Evolutionary conservation across 441 rosid species (phyloP), one percentile per base, ranked within the genome.

Genomic region (Viola pubescens): DNA sequence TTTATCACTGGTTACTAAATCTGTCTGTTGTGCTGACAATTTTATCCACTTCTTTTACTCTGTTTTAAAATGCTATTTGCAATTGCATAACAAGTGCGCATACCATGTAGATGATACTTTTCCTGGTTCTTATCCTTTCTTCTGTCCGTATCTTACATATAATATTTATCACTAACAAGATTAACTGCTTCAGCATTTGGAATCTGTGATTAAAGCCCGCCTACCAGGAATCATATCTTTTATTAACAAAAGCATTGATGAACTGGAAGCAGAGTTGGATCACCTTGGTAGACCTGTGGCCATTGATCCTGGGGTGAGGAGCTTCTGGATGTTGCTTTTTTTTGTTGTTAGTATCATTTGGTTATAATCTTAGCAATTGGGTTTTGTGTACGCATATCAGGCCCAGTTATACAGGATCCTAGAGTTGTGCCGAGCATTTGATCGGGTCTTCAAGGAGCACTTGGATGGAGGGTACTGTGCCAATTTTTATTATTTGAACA

Each of bases 351-450:
- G 61, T 60, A 57, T 59, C 10, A 12, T 9, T 59, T 63, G 52
- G 37, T 43, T 56, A 53, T 2, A 61, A 34, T 4, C 56, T 65
- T 56, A 54, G 37, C 26, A 37, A 6, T 48, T 16, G 13, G 12
- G 4, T 39, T 64, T 51, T 34, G 5, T 34, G 9, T 56, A 42
- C 70, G 7, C 63, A 61, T 69, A 56, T 70, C 73, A 92, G 96
- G 96, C 95, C 66, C 88, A 86, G 65, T 78, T 92, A 7, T 84
- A 89, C 75, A 84, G 91, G 51, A 82, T 92, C 63, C 60, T 92
- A 67, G 97, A 86, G 84, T 73, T 89, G 56, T 89, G 98, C 52
- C 96, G 95, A 66, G 91, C 88, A 43, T 92, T 92, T 48, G 98
- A 92, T 66, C 82, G 80, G 50, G 73, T 86, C 59, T 94, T 88